Evolutionary conservation across 208 protist genomes (phyloP), one percentile per base, ranked within the genome.

Genomic region (Naegleria lovaniensis): DNA sequence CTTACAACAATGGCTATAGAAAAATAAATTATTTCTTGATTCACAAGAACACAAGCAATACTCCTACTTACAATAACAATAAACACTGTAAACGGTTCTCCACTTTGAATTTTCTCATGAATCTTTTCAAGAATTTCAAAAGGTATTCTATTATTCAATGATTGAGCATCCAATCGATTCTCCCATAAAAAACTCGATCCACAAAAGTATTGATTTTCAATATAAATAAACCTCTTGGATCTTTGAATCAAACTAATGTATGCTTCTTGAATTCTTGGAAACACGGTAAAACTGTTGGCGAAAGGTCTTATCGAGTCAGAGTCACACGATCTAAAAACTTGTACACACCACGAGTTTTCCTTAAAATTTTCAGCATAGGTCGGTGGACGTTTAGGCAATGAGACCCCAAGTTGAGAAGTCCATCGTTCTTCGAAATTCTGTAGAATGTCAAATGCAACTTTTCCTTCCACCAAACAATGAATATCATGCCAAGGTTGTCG

Each of bases 131-230:
- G 9, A 43, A 85, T n/a, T 39, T 16, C 38, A 5, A n/a, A 16
- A 43, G 38, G 38, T n/a, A 85, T 85, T 85, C n/a, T 41, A 85
- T 43, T 43, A 85, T 41, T 85, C 13, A 85, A 0, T n/a, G n/a
- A 22, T 40, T 83, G 33, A 83, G 22, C 22, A 83, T 83, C 33
- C 22, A 83, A 83, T 85, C 38, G 15, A 85, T 43, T 43, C 11
- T 25, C 22, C 38, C n/a, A 43, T 43, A 43, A 85, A 36, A 36
- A 36, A 16, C 6, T 16, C 3, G 13, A 22, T 5, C 83, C 87
- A 43, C 89, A 5, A 59, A 92, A 93, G 48, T 92, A 93, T 89
- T 95, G 93, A 79, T 94, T 94, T 89, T 95, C 93, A 39, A 94
- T 95, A 86, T 94, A 94, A 52, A 94, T 89, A 75, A 94, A 95